Evolutionary conservation across 2,329 filamentous ascomycete species (phyloP), one percentile per base, ranked within the genome.

Genomic region (Dryadomyces quercus-mongolicae): DNA sequence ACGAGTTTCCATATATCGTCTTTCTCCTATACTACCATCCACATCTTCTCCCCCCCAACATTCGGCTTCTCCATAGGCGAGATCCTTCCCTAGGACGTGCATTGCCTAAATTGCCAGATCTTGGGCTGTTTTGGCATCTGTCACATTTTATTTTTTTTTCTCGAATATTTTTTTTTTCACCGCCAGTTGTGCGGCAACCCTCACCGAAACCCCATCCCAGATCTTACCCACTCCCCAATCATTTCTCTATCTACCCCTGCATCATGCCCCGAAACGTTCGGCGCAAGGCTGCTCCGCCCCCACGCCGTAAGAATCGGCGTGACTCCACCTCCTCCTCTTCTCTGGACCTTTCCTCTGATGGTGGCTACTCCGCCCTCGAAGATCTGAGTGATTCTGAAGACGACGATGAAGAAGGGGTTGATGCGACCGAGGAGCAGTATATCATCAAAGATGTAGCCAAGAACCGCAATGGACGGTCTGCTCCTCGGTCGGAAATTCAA

Each of bases 311-410:
- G 65, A 66, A 65, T 49, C 76, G 78, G 58, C 71, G 75, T 51
- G 70, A 66, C 56, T 80, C 76, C 61, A 70, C 72, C 6, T 78
- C 77, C 60, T 78, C 77, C 6, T 78, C 79, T 10, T 79, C 78
- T 1, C 67, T 78, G 55, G 71, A 80, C 62, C 71, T 82, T 6
- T 85, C 80, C 58, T 81, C 84, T 56, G 86, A 89, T 51, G 81
- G 77, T 53, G 84, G 81, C 54, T 89, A 90, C 67, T 86, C 82
- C 1, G 85, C 76, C 42, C 84, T 94, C 56, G 86, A 92, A 64
- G 81, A 89, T 51, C 85, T 94, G 57, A 87, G 80, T 60, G 87
- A 91, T 62, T 84, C 81, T 12, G 87, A 79, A 53, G 79, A 91
- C 58, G 84, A 88, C 59, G 87, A 92, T 66, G 85, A 92, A 67